These are phyloP conservation scores for Trametes gibbosa DNA, from an alignment of 768 basidiomycete genomes.

Conservation along the genomic window DNA sequence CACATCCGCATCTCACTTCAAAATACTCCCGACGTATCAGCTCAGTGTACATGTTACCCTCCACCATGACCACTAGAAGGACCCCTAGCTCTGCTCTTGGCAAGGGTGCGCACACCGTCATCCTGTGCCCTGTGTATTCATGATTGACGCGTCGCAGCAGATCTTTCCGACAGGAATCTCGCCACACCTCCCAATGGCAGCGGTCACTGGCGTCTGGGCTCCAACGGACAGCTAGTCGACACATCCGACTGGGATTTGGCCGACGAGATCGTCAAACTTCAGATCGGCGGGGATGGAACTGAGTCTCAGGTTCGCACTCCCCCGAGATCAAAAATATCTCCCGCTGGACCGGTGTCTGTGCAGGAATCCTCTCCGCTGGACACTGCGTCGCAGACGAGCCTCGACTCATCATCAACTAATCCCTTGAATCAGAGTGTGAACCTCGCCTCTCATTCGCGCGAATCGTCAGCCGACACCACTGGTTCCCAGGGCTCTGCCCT, in stretches of 20 bases:
- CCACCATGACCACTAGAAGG: slow-evolving; percentile 23
- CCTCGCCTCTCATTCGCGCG: slow-evolving; percentile 68
- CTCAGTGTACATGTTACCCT: slow-evolving; percentile 25
- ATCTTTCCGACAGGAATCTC: slow-evolving; percentile 40
- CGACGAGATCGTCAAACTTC: slow-evolving; percentile 70
- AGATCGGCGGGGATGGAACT: slow-evolving; percentile 62
- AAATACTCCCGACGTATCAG: slow-evolving; percentile 32
- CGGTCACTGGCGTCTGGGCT: slow-evolving; percentile 64
- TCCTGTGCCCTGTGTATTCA: background rate
- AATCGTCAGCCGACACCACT: slow-evolving; percentile 78
- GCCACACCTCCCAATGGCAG: slow-evolving; percentile 36
- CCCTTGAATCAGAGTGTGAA: slow-evolving; percentile 63
- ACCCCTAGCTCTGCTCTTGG: slow-evolving; percentile 22
- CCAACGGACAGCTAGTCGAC: slow-evolving; percentile 62
- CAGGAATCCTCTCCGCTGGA: slow-evolving; percentile 71
- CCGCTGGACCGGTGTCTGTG: slow-evolving; percentile 51
- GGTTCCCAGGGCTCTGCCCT: slow-evolving; percentile 54
- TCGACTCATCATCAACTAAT: slow-evolving; percentile 66
- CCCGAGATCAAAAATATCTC: slow-evolving; percentile 59
- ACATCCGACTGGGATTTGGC: slow-evolving; percentile 68
- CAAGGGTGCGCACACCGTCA: slow-evolving; percentile 22
- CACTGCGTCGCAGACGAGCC: slow-evolving; percentile 66
- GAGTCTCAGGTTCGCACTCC: slow-evolving; percentile 58
- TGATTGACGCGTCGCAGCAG: slow-evolving; percentile 24
- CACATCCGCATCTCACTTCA: slow-evolving; percentile 32